These are phyloP conservation scores for Aspergillus niger DNA, from an alignment of 2,329 filamentous ascomycete species.

Conservation along the genomic window DNA sequence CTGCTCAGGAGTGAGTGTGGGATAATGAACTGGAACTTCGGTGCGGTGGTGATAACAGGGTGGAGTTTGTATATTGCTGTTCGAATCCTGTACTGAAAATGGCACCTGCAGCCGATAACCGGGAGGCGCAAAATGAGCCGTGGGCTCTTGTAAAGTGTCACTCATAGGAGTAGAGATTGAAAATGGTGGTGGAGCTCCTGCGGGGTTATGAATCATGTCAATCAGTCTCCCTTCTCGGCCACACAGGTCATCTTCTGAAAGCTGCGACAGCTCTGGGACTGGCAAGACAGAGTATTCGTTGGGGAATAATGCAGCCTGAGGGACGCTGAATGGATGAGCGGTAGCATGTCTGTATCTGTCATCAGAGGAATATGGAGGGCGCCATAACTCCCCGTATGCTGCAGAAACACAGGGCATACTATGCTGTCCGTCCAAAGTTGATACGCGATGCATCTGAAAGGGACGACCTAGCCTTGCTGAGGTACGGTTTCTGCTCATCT, in stretches of 20 bases:
- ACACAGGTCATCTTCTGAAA: slow-evolving; percentile 36
- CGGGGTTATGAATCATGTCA: slow-evolving; percentile 29
- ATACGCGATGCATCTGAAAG: slow-evolving; percentile 34
- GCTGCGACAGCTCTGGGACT: slow-evolving; percentile 38
- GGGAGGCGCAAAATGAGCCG: slow-evolving; percentile 34
- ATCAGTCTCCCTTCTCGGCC: slow-evolving; percentile 35
- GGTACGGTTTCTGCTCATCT: slow-evolving; percentile 20
- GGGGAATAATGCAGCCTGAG: slow-evolving; percentile 30
- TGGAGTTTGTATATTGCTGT: slow-evolving; percentile 33
- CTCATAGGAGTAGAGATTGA: slow-evolving; percentile 36
- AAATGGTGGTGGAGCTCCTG: slow-evolving; percentile 32
- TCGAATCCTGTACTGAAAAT: slow-evolving; percentile 34
- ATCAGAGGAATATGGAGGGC: slow-evolving; percentile 30
- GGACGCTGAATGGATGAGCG: slow-evolving; percentile 26
- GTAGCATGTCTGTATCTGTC: slow-evolving; percentile 17
- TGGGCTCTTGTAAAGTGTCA: slow-evolving; percentile 35
- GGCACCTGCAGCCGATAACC: slow-evolving; percentile 38
- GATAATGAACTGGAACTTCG: slow-evolving; percentile 24
- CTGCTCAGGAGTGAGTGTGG: slow-evolving; percentile 30
- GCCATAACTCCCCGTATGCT: slow-evolving; percentile 36
- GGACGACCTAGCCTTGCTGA: slow-evolving; percentile 23
- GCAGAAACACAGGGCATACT: slow-evolving; percentile 28
- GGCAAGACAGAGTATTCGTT: slow-evolving; percentile 35
- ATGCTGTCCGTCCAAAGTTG: slow-evolving; percentile 33
- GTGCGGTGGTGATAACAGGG: slow-evolving; percentile 25